Conservation (phyloP, 208 protist species). For the Wallacemonas sp. region DNA sequence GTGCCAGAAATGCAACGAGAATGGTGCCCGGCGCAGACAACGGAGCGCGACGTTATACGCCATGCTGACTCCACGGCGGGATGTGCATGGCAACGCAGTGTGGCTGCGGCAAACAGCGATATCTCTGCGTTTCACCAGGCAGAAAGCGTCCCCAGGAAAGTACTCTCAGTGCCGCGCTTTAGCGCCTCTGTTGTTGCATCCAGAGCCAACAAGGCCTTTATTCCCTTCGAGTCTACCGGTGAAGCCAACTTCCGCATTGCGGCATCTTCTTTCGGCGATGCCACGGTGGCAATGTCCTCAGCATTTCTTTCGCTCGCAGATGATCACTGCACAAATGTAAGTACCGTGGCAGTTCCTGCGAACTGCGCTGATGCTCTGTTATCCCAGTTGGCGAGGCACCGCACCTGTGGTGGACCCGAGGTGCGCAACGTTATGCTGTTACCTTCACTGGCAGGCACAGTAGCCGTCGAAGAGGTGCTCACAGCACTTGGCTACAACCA, state of each 20-base stretch:
- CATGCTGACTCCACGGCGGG: neutral
- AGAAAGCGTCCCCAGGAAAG: conserved; percentile 7
- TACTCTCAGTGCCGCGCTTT: conserved; percentile 29
- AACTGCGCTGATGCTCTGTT: conserved; percentile 13
- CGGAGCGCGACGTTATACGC: neutral
- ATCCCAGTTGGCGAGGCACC: conserved; percentile 8
- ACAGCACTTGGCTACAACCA: conserved; percentile 3
- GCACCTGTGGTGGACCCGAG: neutral
- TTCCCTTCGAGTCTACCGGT: neutral
- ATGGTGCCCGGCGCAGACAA: conserved; percentile 33
- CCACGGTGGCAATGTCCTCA: neutral
- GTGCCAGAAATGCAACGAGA: conserved; percentile 26
- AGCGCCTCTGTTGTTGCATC: conserved; percentile 55
- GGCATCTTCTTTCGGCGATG: neutral
- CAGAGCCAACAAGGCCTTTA: conserved; percentile 33
- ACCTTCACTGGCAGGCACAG: conserved; percentile 1
- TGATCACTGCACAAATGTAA: neutral
- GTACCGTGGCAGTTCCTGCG: conserved; percentile 11
- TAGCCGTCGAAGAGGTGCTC: neutral
- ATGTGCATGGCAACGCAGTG: conserved; percentile 26
- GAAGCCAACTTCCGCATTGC: neutral
- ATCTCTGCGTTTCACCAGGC: conserved; percentile 32
- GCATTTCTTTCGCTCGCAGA: neutral
- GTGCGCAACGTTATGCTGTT: neutral
- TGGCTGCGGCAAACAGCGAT: conserved; percentile 47